Base-by-base conservation (phyloP, 352 stramenopile genomes). In the Pythium sp. region DNA sequence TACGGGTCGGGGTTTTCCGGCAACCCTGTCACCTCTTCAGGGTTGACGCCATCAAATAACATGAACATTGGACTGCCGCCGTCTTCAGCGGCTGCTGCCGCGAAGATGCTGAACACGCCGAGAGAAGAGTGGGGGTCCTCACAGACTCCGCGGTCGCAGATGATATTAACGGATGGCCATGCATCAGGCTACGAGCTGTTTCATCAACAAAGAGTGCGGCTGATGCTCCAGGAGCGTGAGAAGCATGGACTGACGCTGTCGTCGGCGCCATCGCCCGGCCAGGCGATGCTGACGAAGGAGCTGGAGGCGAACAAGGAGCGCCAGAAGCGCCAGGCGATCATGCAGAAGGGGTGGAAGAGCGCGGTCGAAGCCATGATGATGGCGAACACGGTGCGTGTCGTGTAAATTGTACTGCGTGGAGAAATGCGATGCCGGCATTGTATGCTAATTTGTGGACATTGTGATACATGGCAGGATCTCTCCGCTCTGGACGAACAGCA, bases 271-370 rank as follows among this genome's bases (percentile, higher is more conserved):
- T 96, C 88, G 20, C 88, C 88, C 26, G 88, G 88, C 5, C 88
- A 96, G 74, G 88, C 88, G 9, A 77, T 96, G 77, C 76, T 96
- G 8, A 96, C 88, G n/a, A 94, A 94, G 67, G 88, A 96, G 59
- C 73, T 96, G 28, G 86, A 92, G 62, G 88, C 86, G 8, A 96
- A 96, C 74, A 96, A 94, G 57, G 88, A 96, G 65, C 84, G 87
- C 8, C 87, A 95, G 75, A 91, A 91, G 26, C 83, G 86, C 26
- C 88, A 95, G 74, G 86, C 88, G 34, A 94, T 96, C 65, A 93
- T 96, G 85, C 86, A 96, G 26, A 91, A 94, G 72, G 88, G 88
- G 8, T 96, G 88, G 88, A 96, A 92, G 71, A 91, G 84, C 60
- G 88, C 88, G 7, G 86, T 93, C 36, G 85, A 93, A 34, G 87